Base-by-base conservation (phyloP, 257 asterid species). In the Apocynum venetum region DNA sequence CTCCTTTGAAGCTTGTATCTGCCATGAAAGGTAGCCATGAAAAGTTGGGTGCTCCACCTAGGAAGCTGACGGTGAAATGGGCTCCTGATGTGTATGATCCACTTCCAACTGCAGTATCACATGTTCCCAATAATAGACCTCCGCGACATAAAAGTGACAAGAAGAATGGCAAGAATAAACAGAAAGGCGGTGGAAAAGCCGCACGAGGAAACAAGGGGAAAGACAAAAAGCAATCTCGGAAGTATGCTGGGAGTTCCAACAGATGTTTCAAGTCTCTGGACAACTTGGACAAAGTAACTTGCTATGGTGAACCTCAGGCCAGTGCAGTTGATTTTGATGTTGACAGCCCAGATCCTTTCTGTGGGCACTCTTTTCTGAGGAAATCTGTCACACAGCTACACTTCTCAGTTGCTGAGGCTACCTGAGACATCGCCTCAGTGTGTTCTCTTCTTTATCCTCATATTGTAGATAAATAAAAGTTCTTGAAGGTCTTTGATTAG, bases 21-120 rank as follows among this genome's bases (percentile, higher is more conserved):
- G 99, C 99, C 82, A 69, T 96, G 86, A 96, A 93, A 89, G 99
- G 99, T 72, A 89, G 96, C 89, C 97, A 98, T 49, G 97, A 87
- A 83, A 96, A 88, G 81, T 94, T 83, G 63, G 96, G 96, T 19
- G 80, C 71, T 25, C 83, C 88, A 48, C 89, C 90, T 8, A 85
- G 82, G 84, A 89, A 85, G 82, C 88, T 87, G 69, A 72, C 90
- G 0, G 98, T 96, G 52, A 84, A 86, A 48, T 93, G 99, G 99
- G 96, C 97, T 14, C 92, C 97, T 0, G 97, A 91, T 67, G 99
- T 96, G 80, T 93, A 96, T 19, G 99, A 96, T 82, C 99, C 99
- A 55, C 47, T 85, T 81, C 97, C 99, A 44, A 87, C 97, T 38
- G 79, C 99, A 9, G 93, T 81, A 48, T 96, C 98, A 0, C 98